Evolutionary conservation across 108 stramenopile species (phyloP).

Genomic region (Cyclostephanos invisitatus): DNA sequence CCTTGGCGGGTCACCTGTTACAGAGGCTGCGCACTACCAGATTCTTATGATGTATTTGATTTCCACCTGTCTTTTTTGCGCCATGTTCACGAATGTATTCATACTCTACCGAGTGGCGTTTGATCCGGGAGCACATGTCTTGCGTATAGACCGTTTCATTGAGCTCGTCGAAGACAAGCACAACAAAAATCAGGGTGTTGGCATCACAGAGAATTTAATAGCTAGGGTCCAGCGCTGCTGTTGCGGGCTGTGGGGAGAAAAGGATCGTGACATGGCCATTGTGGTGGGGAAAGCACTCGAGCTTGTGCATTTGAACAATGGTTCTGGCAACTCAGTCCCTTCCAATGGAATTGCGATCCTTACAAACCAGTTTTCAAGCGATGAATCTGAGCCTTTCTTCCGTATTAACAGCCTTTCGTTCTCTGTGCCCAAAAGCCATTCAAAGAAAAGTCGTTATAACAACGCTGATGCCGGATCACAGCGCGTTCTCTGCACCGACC

Average conservation of each 20-base stretch:
- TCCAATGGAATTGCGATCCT: constrained; percentile 20
- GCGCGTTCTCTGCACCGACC: constrained; percentile 38
- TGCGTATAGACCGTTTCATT: constrained; percentile 45
- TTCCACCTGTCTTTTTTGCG: constrained; percentile 45
- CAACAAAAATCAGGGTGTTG: constrained; percentile 8
- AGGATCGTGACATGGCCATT: background rate
- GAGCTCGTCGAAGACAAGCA: constrained; percentile 34
- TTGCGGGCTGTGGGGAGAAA: background rate
- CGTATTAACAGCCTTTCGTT: constrained; percentile 32
- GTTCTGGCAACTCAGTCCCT: constrained; percentile 13
- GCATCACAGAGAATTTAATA: background rate
- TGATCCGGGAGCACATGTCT: constrained; percentile 49
- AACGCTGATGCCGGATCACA: constrained; percentile 11
- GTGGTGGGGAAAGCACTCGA: constrained; percentile 17
- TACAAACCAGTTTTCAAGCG: constrained; percentile 3
- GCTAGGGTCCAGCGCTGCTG: constrained; percentile 1
- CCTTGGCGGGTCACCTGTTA: constrained; percentile 76
- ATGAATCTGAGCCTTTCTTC: constrained; percentile 10
- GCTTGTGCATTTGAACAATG: constrained; percentile 17
- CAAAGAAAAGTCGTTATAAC: constrained; percentile 5
- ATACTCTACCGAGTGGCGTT: constrained; percentile 60
- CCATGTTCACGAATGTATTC: constrained; percentile 45
- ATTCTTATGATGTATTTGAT: constrained; percentile 87
- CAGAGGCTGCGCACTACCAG: constrained; percentile 89
- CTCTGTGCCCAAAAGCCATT: constrained; percentile 38